Evolutionary conservation across 768 basidiomycete species (phyloP).

Genomic region (Trametes sanguinea): DNA sequence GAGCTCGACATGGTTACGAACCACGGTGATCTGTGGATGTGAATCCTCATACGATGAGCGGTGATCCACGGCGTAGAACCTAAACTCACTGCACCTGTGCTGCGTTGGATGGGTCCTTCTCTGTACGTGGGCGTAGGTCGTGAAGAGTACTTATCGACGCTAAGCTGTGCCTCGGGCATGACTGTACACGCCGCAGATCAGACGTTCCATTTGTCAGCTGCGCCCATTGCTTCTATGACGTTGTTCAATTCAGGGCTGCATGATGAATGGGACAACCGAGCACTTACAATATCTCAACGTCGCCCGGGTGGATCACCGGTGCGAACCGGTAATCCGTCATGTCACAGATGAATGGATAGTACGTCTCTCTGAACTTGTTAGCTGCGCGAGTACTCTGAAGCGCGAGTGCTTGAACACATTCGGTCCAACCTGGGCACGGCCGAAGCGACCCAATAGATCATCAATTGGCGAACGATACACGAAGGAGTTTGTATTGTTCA

Average conservation of each 20-base stretch:
- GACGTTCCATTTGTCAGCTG: not conserved
- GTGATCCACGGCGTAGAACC: too few species aligned
- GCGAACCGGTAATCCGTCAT: too few species aligned
- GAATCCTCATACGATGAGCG: too few species aligned
- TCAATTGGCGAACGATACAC: not conserved
- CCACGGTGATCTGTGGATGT: not conserved
- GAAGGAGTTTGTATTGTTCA: constrained; percentile 25
- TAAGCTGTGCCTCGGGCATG: not conserved
- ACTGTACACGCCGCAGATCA: not conserved
- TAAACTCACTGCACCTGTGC: too few species aligned
- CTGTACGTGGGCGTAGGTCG: not conserved
- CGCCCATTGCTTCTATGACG: not conserved
- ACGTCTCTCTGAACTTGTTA: too few species aligned
- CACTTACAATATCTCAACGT: too few species aligned
- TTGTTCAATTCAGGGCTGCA: not conserved
- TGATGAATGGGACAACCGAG: too few species aligned
- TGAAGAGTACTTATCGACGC: not conserved
- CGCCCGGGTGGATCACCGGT: too few species aligned
- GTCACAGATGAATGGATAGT: not conserved
- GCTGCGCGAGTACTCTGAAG: too few species aligned
- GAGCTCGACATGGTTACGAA: constrained; percentile 6
- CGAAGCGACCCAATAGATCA: not conserved
- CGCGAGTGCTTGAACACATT: too few species aligned
- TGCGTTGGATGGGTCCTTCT: not conserved
- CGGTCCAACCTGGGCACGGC: too few species aligned